These are phyloP conservation scores for Mycena maculata DNA, from an alignment of 768 basidiomycete genomes.

Conservation along the genomic window DNA sequence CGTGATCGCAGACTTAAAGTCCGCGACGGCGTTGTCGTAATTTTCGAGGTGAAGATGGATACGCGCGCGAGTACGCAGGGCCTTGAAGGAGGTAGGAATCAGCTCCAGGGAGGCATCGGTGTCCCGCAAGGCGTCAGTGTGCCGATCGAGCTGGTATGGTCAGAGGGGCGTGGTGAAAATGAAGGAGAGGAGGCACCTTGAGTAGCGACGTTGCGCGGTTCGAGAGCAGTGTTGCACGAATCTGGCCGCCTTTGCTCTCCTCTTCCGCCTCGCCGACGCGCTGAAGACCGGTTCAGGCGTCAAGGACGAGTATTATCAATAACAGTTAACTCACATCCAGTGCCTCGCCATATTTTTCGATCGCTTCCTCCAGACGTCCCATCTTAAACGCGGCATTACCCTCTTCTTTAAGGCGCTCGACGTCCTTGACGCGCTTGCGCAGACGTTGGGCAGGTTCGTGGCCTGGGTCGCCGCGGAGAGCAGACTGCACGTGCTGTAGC, in stretches of 20 bases:
- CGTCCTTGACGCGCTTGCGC: constrained; percentile 83
- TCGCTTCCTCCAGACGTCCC: constrained; percentile 68
- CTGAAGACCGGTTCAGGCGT: constrained; percentile 46
- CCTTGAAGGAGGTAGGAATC: constrained; percentile 80
- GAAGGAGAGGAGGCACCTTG: constrained; percentile 60
- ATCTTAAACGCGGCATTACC: constrained; percentile 83
- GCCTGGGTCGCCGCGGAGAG: constrained; percentile 83
- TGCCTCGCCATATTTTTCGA: constrained; percentile 76
- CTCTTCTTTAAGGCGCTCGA: constrained; percentile 87
- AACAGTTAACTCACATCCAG: constrained; percentile 62
- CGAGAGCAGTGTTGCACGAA: constrained; percentile 82
- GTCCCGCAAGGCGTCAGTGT: constrained; percentile 78
- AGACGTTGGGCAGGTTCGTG: constrained; percentile 76
- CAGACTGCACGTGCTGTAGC: constrained; percentile 74
- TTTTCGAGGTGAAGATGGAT: constrained; percentile 80
- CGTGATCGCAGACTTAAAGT: constrained; percentile 86
- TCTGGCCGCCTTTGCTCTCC: constrained; percentile 83
- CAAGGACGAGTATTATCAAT: not conserved
- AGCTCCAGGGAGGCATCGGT: constrained; percentile 75
- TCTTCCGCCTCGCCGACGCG: constrained; percentile 74
- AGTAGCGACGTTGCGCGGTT: constrained; percentile 87
- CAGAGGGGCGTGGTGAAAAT: constrained; percentile 13
- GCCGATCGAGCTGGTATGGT: constrained; percentile 63
- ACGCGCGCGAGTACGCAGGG: constrained; percentile 86
- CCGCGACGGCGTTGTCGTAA: constrained; percentile 75